phyloP scores from a whole-genome alignment of 2,329 filamentous ascomycete genomes.

The Harringtonia lauricola region DNA sequence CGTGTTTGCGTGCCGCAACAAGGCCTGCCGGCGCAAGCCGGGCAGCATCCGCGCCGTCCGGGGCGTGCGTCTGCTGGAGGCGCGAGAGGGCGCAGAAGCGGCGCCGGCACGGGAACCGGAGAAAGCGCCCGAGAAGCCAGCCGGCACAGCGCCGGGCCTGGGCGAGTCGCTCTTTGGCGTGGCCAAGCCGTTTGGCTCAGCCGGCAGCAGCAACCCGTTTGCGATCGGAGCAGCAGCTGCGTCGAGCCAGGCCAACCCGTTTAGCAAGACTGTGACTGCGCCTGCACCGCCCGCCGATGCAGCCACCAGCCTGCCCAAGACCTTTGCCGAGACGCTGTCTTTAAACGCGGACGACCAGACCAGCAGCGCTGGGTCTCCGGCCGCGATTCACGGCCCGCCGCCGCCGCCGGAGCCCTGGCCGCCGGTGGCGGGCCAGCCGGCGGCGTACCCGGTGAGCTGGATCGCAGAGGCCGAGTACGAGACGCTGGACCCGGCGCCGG shows the following conservation, averaged over 20 bases:
- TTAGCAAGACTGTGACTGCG: too few relatives aligned
- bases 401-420: conserved; percentile 66
- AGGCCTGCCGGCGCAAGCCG: conserved; percentile 68
- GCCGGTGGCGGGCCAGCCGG: conserved; percentile 47
- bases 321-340: conserved; percentile 66
- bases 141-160: conserved; percentile 28
- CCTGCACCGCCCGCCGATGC: neutral
- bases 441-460: conserved; percentile 65
- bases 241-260: too few relatives aligned
- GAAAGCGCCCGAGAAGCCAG: neutral
- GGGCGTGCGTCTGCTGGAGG: conserved; percentile 40
- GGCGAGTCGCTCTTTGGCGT: conserved; percentile 63
- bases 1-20: conserved; percentile 69
- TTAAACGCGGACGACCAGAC: conserved; percentile 51
- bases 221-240: conserved; percentile 14
- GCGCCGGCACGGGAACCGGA: conserved; percentile 16
- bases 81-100: conserved; percentile 19
- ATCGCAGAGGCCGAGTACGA: conserved; percentile 87
- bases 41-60: conserved; percentile 72
- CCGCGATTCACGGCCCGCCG: conserved; percentile 16
- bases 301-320: conserved; percentile 35
- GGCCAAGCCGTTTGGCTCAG: conserved; percentile 27
- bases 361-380: too few relatives aligned
- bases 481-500: conserved; percentile 54
- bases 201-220: conserved; percentile 19